Percentiles rank a stretch among this genome's conserved stretches.
Evolutionary conservation across 768 basidiomycete species (phyloP).

Genomic region (Boletus bicolor): DNA sequence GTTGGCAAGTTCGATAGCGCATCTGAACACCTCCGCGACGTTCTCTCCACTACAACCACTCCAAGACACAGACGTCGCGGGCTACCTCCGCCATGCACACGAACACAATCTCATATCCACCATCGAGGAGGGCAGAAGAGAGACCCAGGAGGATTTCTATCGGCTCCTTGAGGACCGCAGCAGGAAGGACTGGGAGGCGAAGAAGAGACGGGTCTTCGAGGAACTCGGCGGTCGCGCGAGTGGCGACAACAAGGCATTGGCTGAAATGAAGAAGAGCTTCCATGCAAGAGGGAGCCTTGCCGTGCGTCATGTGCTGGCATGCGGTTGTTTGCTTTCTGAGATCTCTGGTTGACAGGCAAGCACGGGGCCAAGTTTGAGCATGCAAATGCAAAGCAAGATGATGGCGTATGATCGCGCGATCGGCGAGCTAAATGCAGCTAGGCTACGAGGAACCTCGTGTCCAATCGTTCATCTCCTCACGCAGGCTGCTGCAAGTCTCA

Average conservation of each 20-base stretch:
- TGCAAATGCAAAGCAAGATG: constrained; percentile 92
- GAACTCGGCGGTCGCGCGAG: constrained; percentile 72
- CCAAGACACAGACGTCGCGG: constrained; percentile 91
- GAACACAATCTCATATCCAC: constrained; percentile 94
- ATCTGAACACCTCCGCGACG: constrained; percentile 75
- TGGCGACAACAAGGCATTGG: constrained; percentile 51
- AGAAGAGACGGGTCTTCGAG: constrained; percentile 87
- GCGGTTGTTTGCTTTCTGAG: constrained; percentile 2
- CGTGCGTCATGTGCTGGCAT: constrained; percentile 35
- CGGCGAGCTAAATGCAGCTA: constrained; percentile 69
- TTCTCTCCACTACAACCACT: constrained; percentile 89
- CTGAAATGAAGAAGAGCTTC: constrained; percentile 61
- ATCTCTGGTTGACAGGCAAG: constrained; percentile 31
- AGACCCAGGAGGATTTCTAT: constrained; percentile 85
- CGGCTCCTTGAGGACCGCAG: constrained; percentile 71
- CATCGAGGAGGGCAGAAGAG: constrained; percentile 84
- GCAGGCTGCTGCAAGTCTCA: constrained; percentile 60
- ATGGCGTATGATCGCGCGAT: constrained; percentile 91
- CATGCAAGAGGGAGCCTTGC: constrained; percentile 54
- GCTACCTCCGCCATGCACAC: constrained; percentile 92
- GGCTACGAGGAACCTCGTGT: constrained; percentile 68
- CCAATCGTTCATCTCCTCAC: constrained; percentile 72
- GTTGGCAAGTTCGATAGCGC: constrained; percentile 77
- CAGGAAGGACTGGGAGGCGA: constrained; percentile 82
- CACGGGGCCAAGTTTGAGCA: constrained; percentile 46